Conservation (phyloP, 2,329 filamentous ascomycete genomes). For the Arthrobotrys conoides region DNA sequence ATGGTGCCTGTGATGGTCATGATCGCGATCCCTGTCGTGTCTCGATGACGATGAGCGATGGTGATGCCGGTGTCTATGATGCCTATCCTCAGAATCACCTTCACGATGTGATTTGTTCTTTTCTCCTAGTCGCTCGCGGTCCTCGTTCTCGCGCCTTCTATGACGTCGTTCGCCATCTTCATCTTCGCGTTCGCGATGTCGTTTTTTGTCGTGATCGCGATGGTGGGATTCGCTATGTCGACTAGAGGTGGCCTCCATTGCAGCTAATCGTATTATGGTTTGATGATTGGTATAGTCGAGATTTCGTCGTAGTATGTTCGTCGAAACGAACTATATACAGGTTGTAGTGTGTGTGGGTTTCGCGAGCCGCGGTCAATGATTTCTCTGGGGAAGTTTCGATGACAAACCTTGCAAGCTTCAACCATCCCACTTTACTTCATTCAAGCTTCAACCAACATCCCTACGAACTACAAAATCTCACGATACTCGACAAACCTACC, state of each 20-base stretch:
- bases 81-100: constrained; percentile 67
- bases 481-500: background rate
- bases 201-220: constrained; percentile 52
- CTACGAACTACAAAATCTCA: background rate
- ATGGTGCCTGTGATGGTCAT: constrained; percentile 68
- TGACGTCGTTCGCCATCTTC: constrained; percentile 56
- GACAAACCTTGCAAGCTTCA: constrained; percentile 58
- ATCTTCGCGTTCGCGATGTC: constrained; percentile 58
- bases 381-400: constrained; percentile 45
- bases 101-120: constrained; percentile 65
- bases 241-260: constrained; percentile 41
- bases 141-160: constrained; percentile 67
- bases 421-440: constrained; percentile 22
- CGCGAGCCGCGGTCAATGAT: constrained; percentile 16
- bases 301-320: background rate
- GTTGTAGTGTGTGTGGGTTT: background rate
- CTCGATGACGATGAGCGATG: constrained; percentile 72
- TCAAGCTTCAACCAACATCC: constrained; percentile 14
- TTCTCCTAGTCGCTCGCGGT: constrained; percentile 67
- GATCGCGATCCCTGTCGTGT: constrained; percentile 69
- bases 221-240: constrained; percentile 33
- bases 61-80: constrained; percentile 76
- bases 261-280: background rate
- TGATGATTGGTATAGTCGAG: constrained; percentile 9
- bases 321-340: background rate